Base-by-base conservation (phyloP, 176 grass and related monocot species). In the Aechmea fasciata region DNA sequence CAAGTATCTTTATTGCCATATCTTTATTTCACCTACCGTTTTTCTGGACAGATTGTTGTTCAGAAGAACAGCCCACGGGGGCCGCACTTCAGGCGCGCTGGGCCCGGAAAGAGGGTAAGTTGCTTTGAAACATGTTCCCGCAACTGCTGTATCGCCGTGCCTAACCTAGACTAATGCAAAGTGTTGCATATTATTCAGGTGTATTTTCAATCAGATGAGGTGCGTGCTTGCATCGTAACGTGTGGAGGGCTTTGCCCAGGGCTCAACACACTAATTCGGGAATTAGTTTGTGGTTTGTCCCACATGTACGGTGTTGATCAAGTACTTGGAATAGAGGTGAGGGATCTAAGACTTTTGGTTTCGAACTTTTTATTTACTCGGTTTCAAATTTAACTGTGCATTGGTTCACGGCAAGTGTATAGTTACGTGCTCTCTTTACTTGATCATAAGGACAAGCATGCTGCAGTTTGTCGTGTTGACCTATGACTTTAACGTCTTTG, bases 191-290 rank as follows among this genome's bases (percentile, higher is more conserved):
- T 11, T 86, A 62, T 12, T 70, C 71, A 99, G 94, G 83, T 99
- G 33, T 93, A 99, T 65, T 99, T 93, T 4, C 86, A 99, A 11
- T 65, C 89, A 50, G 89, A 92, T 79, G 87, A 99, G 20, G 87
- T 90, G 29, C 70, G 81, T 81, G 82, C 94, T 18, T 99, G 89
- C 80, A 99, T 99, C 85, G 89, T 99, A 51, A 99, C 94, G 9
- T 99, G 94, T 76, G 94, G 94, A 69, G 94, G 94, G 17, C 94
- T 99, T 78, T 99, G 94, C 77, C 94, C 89, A 75, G 89, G 94
- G 59, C 86, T 99, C 59, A 99, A 93, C 84, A 93, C 89, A 63
- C 89, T 99, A 53, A 99, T 99, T 49, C 89, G 94, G 77, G 94
- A 99, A 82, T 50, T 99, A 23, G 94, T 99, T 53, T 99, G 94